Base-by-base conservation (phyloP, 2,329 filamentous ascomycete genomes). In the Orbilia javanica region DNA sequence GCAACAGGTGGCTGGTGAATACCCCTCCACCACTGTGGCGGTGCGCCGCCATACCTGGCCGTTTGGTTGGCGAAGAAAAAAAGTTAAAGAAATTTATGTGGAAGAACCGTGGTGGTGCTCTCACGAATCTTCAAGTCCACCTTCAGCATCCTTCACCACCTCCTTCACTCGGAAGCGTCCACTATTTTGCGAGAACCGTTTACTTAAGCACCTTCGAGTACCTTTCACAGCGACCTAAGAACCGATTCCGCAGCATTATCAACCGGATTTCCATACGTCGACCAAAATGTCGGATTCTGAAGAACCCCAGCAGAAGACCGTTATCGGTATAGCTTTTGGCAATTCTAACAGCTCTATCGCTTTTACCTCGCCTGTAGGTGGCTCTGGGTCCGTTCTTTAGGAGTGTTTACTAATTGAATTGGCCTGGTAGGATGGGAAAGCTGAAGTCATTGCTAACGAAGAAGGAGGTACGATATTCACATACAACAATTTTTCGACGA, bases 341-440 rank as follows among this genome's bases (percentile, higher is more conserved):
- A 99, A 98, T 88, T 94, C 94, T 79, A 97, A 97, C 90, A 96
- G 93, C 87, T 97, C 94, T 79, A 97, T 99, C 86, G 95, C 95
- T 82, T 94, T 91, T 84, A 97, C 94, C 55, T 89, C 91, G 79
- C 85, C 85, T 79, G 88, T 89, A 85, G 80, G 87, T 57, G 29
- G 36, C 65, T 44, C 25, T 34, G 6, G 15, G 4, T 25, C 55
- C 20, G 7, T n/a, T n/a, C 25, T 27, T 18, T 50, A 13, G 44
- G 22, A 15, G 46, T 62, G 42, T 60, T 79, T 48, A 73, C 75
- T 65, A 22, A 52, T 53, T 44, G n/a, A 64, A 70, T 76, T 31
- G 75, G 34, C 27, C 18, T 60, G 67, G 80, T 57, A 60, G 88
- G 95, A 98, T 83, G 95, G 96, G 85, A 97, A 96, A 88, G 91